Conservation (phyloP, 2,329 filamentous ascomycete species). For the Xylaria hypoxylon region DNA sequence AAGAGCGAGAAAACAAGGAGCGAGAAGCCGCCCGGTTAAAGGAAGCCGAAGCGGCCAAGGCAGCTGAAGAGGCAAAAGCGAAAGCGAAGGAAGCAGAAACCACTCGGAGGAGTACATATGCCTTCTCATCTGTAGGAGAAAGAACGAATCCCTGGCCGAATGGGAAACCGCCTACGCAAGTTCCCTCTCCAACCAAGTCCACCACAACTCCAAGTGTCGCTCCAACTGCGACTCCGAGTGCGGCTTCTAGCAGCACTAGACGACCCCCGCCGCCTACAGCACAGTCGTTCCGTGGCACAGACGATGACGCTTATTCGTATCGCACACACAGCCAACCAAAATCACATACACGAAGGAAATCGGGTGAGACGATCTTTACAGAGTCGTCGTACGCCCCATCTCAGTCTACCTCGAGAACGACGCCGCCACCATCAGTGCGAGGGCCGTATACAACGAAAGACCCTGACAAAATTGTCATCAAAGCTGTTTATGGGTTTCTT, state of each 20-base stretch:
- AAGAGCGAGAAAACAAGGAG: constrained; percentile 47
- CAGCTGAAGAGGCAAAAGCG: constrained; percentile 29
- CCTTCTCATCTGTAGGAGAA: constrained; percentile 74
- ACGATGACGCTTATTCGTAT: constrained; percentile 77
- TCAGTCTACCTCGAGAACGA: constrained; percentile 84
- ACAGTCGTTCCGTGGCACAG: constrained; percentile 68
- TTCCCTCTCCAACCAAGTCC: constrained; percentile 49
- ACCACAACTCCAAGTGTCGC: constrained; percentile 42
- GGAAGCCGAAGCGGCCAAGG: constrained; percentile 41
- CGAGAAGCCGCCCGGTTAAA: constrained; percentile 38
- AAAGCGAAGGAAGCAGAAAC: constrained; percentile 51
- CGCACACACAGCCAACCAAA: constrained; percentile 80
- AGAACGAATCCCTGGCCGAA: constrained; percentile 77
- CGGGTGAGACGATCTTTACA: constrained; percentile 78
- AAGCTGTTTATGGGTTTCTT: constrained; percentile 91
- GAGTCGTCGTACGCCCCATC: constrained; percentile 90
- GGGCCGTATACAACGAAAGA: constrained; percentile 88
- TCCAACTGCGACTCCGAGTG: constrained; percentile 24
- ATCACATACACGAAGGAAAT: constrained; percentile 67
- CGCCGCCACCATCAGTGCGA: constrained; percentile 81
- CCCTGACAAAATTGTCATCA: constrained; percentile 95
- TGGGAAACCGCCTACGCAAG: constrained; percentile 62
- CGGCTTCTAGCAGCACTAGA: constrained; percentile 42
- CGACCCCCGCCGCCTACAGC: constrained; percentile 57
- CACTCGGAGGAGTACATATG: constrained; percentile 66